These are phyloP conservation scores for Blepharisma undulans DNA, from an alignment of 169 alveolate genomes.

Conservation along the genomic window DNA sequence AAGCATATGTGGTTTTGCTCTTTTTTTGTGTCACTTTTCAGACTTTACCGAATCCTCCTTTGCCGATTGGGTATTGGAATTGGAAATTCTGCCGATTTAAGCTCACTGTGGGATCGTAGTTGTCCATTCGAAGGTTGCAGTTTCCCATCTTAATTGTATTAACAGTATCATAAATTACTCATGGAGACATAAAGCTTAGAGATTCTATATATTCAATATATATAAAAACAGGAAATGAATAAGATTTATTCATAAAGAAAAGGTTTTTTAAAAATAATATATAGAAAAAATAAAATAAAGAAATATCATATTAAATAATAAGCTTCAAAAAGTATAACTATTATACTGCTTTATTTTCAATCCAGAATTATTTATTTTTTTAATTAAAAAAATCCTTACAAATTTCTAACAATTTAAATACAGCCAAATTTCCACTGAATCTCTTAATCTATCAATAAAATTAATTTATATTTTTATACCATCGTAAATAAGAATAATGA, in stretches of 20 bases:
- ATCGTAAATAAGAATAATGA: background rate
- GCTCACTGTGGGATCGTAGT: constrained; percentile 28
- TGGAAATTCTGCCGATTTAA: constrained; percentile 46
- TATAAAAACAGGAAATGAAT: background rate
- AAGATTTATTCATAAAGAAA: background rate
- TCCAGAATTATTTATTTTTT: background rate
- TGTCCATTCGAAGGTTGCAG: constrained; percentile 7
- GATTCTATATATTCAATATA: background rate
- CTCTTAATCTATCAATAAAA: background rate
- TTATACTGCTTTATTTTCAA: background rate
- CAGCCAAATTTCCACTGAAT: background rate
- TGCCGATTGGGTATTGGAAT: constrained; percentile 76
- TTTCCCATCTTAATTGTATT: constrained; percentile 26
- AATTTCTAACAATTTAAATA: too few species aligned
- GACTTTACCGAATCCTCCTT: constrained; percentile 86
- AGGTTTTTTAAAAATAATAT: too few species aligned
- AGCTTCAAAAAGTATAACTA: background rate
- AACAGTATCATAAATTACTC: background rate
- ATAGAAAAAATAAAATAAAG: too few species aligned
- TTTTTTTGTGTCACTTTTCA: constrained; percentile 72
- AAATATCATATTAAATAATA: too few species aligned
- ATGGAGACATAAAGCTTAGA: background rate
- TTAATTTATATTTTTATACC: background rate
- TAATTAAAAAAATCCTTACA: background rate
- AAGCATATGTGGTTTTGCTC: constrained; percentile 61